Evolutionary conservation across 805 yeast species (phyloP), one percentile per base, ranked within the genome.

Genomic region (Nakazawaea populi): DNA sequence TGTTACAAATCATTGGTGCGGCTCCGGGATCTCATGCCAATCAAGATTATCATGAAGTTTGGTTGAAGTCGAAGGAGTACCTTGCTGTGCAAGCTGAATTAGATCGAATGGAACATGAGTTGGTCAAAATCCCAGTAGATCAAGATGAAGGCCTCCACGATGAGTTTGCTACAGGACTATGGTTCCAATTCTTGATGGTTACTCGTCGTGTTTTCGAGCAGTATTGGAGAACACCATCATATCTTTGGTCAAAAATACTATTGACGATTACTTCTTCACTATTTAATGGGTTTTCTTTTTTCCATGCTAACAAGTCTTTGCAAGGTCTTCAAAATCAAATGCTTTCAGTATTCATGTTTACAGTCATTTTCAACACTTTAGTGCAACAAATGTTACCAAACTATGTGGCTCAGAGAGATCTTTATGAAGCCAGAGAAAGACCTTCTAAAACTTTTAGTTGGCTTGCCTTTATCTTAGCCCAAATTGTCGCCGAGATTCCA

Each of bases 401-500:
- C 51, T 84, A 84, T 29, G 73, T 79, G 43, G 70, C 67, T 18
- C 72, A 82, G 24, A 75, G 90, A 59, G 85, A 80, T 51, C 63
- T 85, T 40, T 86, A 68, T 60, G 91, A 85, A 64, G 87, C 79
- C 11, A 75, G 92, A 60, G 92, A 86, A 61, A 73, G 80, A 24
- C 76, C 82, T 52, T 82, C 88, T 4, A 85, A 84, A 60, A 86
- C 87, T 40, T 86, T 81, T 70, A 85, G 83, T 59, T 86, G 91
- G 91, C 71, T 81, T 30, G 65, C 76, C 40, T 64, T 86, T 65
- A 60, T 83, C 45, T 46, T 83, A 18, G 65, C 84, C 5, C 83
- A 82, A 58, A 71, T 71, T 54, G 40, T 79, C 18, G 73, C 73
- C 53, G 92, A 86, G 62, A 57, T 83, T 24, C 89, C 90, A 2